Evolutionary conservation across 352 stramenopile species (phyloP).

Genomic region (Phytophthora sp.): DNA sequence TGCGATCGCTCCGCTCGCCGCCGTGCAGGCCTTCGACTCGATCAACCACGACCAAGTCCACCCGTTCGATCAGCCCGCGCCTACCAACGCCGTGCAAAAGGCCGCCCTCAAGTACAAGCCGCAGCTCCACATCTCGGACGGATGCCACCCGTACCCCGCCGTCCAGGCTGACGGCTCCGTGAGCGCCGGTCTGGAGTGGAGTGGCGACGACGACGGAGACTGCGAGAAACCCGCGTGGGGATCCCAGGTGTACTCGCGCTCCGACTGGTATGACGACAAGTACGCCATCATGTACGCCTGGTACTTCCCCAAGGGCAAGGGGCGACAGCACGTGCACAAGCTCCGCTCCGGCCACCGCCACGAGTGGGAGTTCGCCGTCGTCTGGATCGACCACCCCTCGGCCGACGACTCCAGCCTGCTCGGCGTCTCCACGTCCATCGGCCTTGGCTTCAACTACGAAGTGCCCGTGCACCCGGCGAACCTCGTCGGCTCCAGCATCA

Average conservation of each 20-base stretch:
- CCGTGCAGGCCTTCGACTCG: background rate
- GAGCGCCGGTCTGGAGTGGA: background rate
- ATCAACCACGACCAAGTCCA: background rate
- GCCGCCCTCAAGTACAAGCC: background rate
- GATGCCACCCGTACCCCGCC: background rate
- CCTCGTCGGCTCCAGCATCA: background rate
- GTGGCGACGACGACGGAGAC: background rate
- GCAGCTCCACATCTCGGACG: background rate
- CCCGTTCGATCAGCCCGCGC: background rate
- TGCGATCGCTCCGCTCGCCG: background rate
- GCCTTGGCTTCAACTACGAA: background rate
- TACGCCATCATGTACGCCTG: constrained; percentile 20
- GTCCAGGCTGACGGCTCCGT: background rate
- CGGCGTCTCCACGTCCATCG: background rate
- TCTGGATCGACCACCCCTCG: constrained; percentile 7
- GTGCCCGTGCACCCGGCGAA: background rate
- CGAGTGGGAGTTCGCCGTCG: constrained; percentile 9
- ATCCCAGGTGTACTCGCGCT: constrained; percentile 10
- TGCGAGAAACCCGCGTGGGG: constrained; percentile 2
- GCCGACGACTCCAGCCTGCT: background rate
- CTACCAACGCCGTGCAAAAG: background rate
- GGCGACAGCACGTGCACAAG: background rate
- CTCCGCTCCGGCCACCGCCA: constrained; percentile 2
- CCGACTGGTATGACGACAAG: background rate
- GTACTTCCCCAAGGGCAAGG: constrained; percentile 22